Base-by-base conservation (phyloP, 2,329 filamentous ascomycete species). In the Xylariales sp. region DNA sequence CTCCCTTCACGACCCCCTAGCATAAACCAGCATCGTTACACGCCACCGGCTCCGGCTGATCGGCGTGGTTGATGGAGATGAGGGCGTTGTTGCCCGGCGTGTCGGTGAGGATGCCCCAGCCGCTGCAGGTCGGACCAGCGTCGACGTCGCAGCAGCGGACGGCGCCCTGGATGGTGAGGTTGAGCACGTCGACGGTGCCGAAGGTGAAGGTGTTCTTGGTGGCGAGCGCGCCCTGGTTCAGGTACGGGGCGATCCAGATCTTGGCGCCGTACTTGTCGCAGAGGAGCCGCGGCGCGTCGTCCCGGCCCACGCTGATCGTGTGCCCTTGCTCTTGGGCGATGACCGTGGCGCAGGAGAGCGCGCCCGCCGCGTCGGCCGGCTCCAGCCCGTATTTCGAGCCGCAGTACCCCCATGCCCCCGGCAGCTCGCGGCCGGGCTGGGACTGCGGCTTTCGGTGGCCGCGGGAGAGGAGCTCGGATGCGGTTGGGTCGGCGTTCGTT, bases 251-350 rank as follows among this genome's bases (percentile, higher is more conserved):
- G 12, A 61, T 61, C 58, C 58, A 61, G 34, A 61, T 36, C 34
- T 61, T 61, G 46, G 46, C 49, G 12, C 32, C n/a, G 9, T 41
- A 18, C 3, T 53, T n/a, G 14, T 53, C 46, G 8, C 58, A 61
- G 39, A 61, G 48, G 3, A 61, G 58, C 46, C n/a, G 18, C 34
- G 58, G 58, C 12, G 52, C 34, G 18, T 50, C 58, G 58, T 28
- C 45, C 30, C n/a, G 45, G 18, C 16, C 48, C 30, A 63, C 23
- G 32, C 30, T 56, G 41, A 56, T 63, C 18, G 60, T 46, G 16
- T 28, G 7, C 9, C 14, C 50, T 9, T 16, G 4, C 41, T 3
- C 12, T 9, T 16, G 3, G 5, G 6, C 16, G 36, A 62, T 7
- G 12, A n/a, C 4, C 6, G 14, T 5, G 9, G 36, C 46, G 58